phyloP scores from a whole-genome alignment of 2,329 filamentous ascomycete genomes.

The Fusarium sp. region DNA sequence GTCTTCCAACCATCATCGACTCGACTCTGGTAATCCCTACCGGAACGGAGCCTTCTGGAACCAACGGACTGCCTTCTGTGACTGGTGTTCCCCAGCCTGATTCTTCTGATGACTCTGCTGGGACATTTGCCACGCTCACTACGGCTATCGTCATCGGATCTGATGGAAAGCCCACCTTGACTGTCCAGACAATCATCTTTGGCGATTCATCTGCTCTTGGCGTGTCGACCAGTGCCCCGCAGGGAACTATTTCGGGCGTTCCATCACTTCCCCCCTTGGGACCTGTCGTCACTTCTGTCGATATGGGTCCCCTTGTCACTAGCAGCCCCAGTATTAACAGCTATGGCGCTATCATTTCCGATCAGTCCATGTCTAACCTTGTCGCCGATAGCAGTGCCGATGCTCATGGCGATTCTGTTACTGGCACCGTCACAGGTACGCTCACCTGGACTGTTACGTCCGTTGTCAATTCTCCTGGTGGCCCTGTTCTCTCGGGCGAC shows the following conservation, averaged over 20 bases:
- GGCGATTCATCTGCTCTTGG: slow-evolving; percentile 40
- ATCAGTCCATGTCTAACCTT: slow-evolving; percentile 36
- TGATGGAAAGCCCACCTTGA: slow-evolving; percentile 49
- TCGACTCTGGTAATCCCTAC: slow-evolving; percentile 47
- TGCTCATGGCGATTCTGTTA: slow-evolving; percentile 21
- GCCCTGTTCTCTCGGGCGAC: slow-evolving; percentile 36
- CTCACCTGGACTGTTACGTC: slow-evolving; percentile 42
- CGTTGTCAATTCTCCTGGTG: slow-evolving; percentile 38
- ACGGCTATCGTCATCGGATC: slow-evolving; percentile 49
- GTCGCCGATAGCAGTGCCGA: slow-evolving; percentile 30
- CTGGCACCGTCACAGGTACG: slow-evolving; percentile 42
- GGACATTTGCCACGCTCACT: slow-evolving; percentile 45
- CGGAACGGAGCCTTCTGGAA: slow-evolving; percentile 37
- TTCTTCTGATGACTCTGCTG: slow-evolving; percentile 26
- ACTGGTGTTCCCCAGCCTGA: slow-evolving; percentile 9
- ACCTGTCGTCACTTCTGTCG: slow-evolving; percentile 23
- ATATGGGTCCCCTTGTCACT: slow-evolving; percentile 15
- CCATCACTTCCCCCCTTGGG: slow-evolving; percentile 26
- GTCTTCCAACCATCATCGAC: slow-evolving; percentile 47
- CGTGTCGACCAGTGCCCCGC: slow-evolving; percentile 24
- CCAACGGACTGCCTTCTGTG: slow-evolving; percentile 28
- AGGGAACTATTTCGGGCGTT: slow-evolving; percentile 35
- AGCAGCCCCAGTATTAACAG: slow-evolving; percentile 42
- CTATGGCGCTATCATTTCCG: slow-evolving; percentile 38
- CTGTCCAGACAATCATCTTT: slow-evolving; percentile 50